Evolutionary conservation across 2,329 filamentous ascomycete species (phyloP), one percentile per base, ranked within the genome.

Genomic region (Zarea fungicola): DNA sequence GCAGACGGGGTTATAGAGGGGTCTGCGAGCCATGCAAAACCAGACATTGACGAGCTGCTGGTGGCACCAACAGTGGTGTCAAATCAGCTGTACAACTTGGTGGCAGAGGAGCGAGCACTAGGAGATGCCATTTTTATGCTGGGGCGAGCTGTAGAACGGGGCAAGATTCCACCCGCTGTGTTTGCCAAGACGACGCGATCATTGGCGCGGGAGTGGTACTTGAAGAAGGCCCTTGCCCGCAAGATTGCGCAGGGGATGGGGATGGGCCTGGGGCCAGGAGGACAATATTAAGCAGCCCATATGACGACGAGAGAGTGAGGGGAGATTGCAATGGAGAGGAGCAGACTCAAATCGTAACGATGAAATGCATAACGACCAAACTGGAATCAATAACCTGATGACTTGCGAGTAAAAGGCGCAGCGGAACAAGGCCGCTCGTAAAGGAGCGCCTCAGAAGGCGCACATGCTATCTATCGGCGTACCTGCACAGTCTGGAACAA

Each of bases 41-140:
- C 91, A 0, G 81, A 84, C 41, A 85, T 97, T 42, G 93, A 99
- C 64, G 90, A 95, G 52, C 77, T 97, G 28, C 75, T 99, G 3
- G 89, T 96, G n/a, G 89, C 91, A 3, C 90, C 92, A 1, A 96
- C 89, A 0, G 85, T 96, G 2, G 93, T 96, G 5, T 89, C 87
- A 0, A 91, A 92, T 56, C 93, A 99, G 72, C 72, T 99, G 19
- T 99, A 97, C 67, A 83, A 84, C 41, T 74, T 95, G 2, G 88
- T 91, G 23, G 89, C 90, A 1, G 93, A 99, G 63, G 92, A 96
- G 69, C 78, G 85, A 56, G 90, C 87, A 3, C 78, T 95, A 41
- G 86, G 85, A 26, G 92, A 96, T 63, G 87, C 89, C 3, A 82
- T 97, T 54, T 95, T 93, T 61, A 84, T 90, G 54, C 72, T 95